These are phyloP conservation scores for Sarocladium strictum DNA, from an alignment of 2,329 filamentous ascomycete species.

Conservation along the genomic window DNA sequence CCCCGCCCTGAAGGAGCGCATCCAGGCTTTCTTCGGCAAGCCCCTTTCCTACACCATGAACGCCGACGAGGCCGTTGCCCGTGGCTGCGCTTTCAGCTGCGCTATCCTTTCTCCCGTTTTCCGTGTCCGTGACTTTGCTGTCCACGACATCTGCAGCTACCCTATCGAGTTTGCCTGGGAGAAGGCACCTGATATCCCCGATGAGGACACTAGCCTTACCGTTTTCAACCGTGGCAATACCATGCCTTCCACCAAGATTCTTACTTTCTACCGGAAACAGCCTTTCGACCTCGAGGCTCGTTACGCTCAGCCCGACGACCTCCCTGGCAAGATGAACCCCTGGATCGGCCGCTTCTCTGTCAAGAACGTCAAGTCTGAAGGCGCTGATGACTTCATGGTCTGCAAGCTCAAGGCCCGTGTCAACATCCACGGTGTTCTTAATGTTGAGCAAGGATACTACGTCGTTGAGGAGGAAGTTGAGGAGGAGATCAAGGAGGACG, in stretches of 20 bases:
- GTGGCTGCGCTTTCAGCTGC: slow-evolving; percentile 95
- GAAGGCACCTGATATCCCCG: slow-evolving; percentile 95
- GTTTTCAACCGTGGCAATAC: slow-evolving; percentile 98
- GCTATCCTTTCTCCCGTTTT: slow-evolving; percentile 96
- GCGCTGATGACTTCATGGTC: slow-evolving; percentile 97
- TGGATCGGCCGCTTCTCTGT: slow-evolving; percentile 98
- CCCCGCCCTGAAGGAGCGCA: slow-evolving; percentile 82
- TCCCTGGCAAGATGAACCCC: slow-evolving; percentile 85
- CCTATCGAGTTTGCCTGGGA: slow-evolving; percentile 99
- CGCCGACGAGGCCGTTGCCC: slow-evolving; percentile 93
- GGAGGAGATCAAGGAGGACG: slow-evolving; percentile 73
- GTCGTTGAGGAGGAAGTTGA: slow-evolving; percentile 98
- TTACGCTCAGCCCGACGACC: slow-evolving; percentile 78
- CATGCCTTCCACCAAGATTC: slow-evolving; percentile 96
- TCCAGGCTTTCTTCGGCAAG: slow-evolving; percentile 91
- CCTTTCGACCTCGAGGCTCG: slow-evolving; percentile 93
- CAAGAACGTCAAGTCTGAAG: slow-evolving; percentile 91
- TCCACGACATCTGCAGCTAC: slow-evolving; percentile 97
- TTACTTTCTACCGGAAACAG: slow-evolving; percentile 98
- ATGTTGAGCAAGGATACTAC: slow-evolving; percentile 95
- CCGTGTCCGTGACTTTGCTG: slow-evolving; percentile 95
- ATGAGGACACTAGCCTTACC: slow-evolving; percentile 94
- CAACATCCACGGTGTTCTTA: slow-evolving; percentile 93
- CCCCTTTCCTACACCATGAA: slow-evolving; percentile 91
- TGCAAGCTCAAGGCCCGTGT: slow-evolving; percentile 98